Evolutionary conservation across 2,329 filamentous ascomycete species (phyloP).

Genomic region (Penicillium rolfsii): DNA sequence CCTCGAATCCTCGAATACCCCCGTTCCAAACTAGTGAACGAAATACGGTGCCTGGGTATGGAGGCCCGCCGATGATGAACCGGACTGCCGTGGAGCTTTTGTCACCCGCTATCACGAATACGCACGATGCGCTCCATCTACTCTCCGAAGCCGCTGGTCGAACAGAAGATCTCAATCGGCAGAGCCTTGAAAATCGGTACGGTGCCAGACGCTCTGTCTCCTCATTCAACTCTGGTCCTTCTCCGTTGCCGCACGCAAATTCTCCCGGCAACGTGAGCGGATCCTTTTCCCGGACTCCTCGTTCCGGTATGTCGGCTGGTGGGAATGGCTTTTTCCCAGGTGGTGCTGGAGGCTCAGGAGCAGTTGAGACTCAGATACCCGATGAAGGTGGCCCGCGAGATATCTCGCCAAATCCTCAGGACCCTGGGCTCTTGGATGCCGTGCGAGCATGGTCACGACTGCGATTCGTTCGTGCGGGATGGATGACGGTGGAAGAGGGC

Average conservation of each 20-base stretch:
- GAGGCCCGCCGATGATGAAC: constrained; percentile 62
- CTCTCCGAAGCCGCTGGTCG: constrained; percentile 78
- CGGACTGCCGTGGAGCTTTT: constrained; percentile 63
- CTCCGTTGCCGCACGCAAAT: constrained; percentile 40
- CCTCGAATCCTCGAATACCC: constrained; percentile 31
- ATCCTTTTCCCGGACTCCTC: constrained; percentile 41
- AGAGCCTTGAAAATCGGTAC: constrained; percentile 53
- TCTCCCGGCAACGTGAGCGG: constrained; percentile 41
- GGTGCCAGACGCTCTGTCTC: constrained; percentile 43
- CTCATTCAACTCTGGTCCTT: constrained; percentile 45
- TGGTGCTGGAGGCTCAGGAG: constrained; percentile 26
- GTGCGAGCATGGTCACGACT: constrained; percentile 88
- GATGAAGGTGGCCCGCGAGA: constrained; percentile 34
- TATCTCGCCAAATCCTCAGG: constrained; percentile 35
- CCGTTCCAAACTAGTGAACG: constrained; percentile 33
- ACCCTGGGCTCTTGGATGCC: constrained; percentile 61
- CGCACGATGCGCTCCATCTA: constrained; percentile 88
- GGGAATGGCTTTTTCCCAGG: constrained; percentile 53
- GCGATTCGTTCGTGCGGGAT: constrained; percentile 92
- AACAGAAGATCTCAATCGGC: constrained; percentile 54
- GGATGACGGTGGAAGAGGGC: constrained; percentile 92
- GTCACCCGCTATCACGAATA: constrained; percentile 76
- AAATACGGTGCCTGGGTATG: constrained; percentile 30
- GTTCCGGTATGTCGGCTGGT: constrained; percentile 51
- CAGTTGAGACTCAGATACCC: constrained; percentile 33